phyloP scores from a whole-genome alignment of 1,139 yeast species.

The Geotrichum histeridarum region DNA sequence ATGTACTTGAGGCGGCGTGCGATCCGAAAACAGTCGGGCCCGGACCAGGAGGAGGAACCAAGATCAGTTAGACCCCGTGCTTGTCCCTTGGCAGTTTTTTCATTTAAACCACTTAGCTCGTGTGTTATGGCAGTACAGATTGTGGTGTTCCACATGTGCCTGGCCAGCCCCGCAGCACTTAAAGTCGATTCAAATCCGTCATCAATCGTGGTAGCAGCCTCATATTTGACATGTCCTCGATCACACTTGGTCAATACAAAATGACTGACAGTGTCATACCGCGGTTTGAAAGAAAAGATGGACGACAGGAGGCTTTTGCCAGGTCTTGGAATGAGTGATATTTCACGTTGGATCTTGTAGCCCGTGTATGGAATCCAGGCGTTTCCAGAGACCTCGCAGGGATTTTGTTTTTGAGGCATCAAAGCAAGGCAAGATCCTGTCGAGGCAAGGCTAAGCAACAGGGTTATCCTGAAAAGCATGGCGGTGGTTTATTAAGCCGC shows the following conservation, averaged over 20 bases:
- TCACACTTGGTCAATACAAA: conserved; percentile 11
- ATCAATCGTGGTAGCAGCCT: conserved; percentile 1
- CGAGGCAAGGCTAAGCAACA: not conserved
- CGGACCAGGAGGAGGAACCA: not conserved
- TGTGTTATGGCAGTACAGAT: not conserved
- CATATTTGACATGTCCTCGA: conserved; percentile 11
- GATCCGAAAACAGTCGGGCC: conserved; percentile 7
- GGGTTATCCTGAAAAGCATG: not conserved
- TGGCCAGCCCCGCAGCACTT: not conserved
- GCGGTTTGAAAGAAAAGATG: not conserved
- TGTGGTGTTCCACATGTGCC: conserved; percentile 11
- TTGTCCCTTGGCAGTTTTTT: not conserved
- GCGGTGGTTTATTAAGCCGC: too few species aligned
- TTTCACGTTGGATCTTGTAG: conserved; percentile 47
- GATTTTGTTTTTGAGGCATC: not conserved
- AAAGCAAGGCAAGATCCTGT: not conserved
- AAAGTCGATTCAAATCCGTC: not conserved
- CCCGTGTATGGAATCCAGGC: conserved; percentile 50
- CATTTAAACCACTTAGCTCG: not conserved
- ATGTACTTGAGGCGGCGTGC: conserved; percentile 9
- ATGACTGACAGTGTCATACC: conserved; percentile 1
- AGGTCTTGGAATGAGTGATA: conserved; percentile 6
- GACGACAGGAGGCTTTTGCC: conserved; percentile 1
- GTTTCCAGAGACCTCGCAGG: conserved; percentile 38
- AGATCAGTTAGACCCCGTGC: not conserved